A percentile compares a stretch with the other conserved stretches of the same genome.
phyloP scores from a whole-genome alignment of 2,329 filamentous ascomycete species.

The Hirsutella thompsonii region DNA sequence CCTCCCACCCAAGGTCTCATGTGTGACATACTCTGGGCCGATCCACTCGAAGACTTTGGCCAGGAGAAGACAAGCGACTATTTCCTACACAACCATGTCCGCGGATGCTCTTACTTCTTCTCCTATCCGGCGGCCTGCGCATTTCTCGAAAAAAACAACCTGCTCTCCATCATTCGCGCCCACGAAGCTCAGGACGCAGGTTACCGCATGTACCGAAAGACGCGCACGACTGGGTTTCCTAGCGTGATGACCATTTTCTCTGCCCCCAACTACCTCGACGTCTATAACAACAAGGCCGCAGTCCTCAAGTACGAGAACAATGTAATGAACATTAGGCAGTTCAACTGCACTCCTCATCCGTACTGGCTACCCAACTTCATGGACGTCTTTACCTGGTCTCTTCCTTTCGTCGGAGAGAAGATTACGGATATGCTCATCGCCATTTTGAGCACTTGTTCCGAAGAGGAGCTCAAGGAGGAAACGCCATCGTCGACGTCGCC shows the following conservation, averaged over 20 bases:
- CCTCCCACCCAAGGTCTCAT: slow-evolving; percentile 95
- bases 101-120: slow-evolving; percentile 98
- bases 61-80: slow-evolving; percentile 98
- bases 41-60: slow-evolving; percentile 94
- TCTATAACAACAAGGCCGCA: slow-evolving; percentile 99
- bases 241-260: slow-evolving; percentile 99
- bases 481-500: slow-evolving; percentile 45
- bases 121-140: slow-evolving; percentile 94
- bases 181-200: slow-evolving; percentile 98
- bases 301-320: slow-evolving; percentile 99
- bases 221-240: slow-evolving; percentile 91
- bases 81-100: slow-evolving; percentile 96
- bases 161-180: slow-evolving; percentile 90
- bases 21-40: slow-evolving; percentile 99
- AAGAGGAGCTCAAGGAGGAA: slow-evolving; percentile 89
- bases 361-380: slow-evolving; percentile 99
- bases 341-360: slow-evolving; percentile 98
- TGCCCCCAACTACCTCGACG: slow-evolving; percentile 94
- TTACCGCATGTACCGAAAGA: slow-evolving; percentile 99
- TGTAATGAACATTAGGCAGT: slow-evolving; percentile 99
- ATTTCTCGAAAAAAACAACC: slow-evolving; percentile 97
- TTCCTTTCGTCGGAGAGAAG: slow-evolving; percentile 97
- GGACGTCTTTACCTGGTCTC: slow-evolving; percentile 99
- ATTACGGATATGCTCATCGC: slow-evolving; percentile 99
- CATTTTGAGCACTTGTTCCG: slow-evolving; percentile 97